Base-by-base conservation (phyloP, 2,329 filamentous ascomycete species). In the Calycina marina region DNA sequence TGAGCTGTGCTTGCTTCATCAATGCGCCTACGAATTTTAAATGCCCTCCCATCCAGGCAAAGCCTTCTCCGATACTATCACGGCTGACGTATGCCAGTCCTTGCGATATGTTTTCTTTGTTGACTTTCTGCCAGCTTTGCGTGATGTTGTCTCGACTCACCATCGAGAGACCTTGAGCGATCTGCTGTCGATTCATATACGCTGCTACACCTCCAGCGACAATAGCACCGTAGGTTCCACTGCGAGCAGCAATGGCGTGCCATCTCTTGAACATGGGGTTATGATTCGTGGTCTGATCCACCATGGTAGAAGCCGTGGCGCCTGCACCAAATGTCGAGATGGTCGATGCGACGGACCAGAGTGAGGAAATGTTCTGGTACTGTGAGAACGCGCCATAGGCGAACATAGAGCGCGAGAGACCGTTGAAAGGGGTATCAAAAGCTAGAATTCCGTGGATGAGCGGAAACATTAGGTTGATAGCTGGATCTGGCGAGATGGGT, bases 391-490 rank as follows among this genome's bases (percentile, higher is more conserved):
- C 67, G 27, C 67, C 67, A 40, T 72, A 72, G 27, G 70, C 67
- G 38, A 72, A 71, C 65, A 72, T 69, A 30, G 63, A 66, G 9
- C 67, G 56, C 3, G 67, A 63, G 11, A 72, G 63, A 5, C 77
- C 76, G 36, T 83, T 73, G 55, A 77, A 92, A 0, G 85, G 85
- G 0, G 85, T 93, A 54, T 93, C 84, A 46, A 90, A 90, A 5
- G 82, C 72, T 18, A 92, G 62, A 11, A 92, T 65, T 30, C 79
- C 84, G 47, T 83, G 77, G 37, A 92, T 77, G 33, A 81, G 69
- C 0, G 84, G 84, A 53, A 92, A 92, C 34, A 48, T 44, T 10
- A 42, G 32, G 31, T 41, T 40, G 9, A 34, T 35, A 9, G 36
- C 35, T 4, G 39, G 35, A 18, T 40, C 33, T 13, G 36, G 26